Evolutionary conservation across 441 rosid species (phyloP).

Genomic region (Flueggea neowawraea): DNA sequence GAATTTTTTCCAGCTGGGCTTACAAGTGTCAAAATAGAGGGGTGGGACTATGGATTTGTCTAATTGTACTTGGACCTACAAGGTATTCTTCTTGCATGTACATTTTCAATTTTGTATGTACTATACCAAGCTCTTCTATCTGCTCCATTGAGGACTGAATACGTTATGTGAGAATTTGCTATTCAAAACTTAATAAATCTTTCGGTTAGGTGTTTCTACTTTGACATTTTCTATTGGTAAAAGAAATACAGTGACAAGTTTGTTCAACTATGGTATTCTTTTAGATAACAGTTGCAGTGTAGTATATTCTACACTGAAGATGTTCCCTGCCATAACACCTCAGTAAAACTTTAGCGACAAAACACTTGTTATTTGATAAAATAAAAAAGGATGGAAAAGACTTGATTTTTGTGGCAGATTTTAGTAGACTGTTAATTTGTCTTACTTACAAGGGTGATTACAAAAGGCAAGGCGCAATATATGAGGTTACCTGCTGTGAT

Average conservation of each 20-base stretch:
- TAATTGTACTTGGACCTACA: conserved; percentile 63
- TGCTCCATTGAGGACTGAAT: too few species aligned
- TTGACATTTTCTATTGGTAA: neutral
- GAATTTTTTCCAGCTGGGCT: conserved; percentile 86
- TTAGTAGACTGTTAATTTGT: too few species aligned
- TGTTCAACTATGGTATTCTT: neutral
- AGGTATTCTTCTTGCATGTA: conserved; percentile 43
- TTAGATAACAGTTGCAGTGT: neutral
- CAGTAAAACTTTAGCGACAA: too few species aligned
- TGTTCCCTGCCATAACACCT: neutral
- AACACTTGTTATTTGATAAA: too few species aligned
- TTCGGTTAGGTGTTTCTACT: too few species aligned
- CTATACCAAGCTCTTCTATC: neutral
- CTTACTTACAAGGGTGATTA: too few species aligned
- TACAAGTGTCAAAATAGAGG: conserved; percentile 70
- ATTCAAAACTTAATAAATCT: too few species aligned
- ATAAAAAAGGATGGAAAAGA: too few species aligned
- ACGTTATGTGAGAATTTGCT: too few species aligned
- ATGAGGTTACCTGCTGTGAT: too few species aligned
- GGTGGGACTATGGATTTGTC: conserved; percentile 78
- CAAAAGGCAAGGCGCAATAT: too few species aligned
- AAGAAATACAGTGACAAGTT: neutral
- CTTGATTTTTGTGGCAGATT: too few species aligned
- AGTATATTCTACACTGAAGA: neutral
- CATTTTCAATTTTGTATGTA: neutral